Evolutionary conservation across 2,329 filamentous ascomycete genomes (phyloP).

Genomic region (Pestalotiopsis sp.): DNA sequence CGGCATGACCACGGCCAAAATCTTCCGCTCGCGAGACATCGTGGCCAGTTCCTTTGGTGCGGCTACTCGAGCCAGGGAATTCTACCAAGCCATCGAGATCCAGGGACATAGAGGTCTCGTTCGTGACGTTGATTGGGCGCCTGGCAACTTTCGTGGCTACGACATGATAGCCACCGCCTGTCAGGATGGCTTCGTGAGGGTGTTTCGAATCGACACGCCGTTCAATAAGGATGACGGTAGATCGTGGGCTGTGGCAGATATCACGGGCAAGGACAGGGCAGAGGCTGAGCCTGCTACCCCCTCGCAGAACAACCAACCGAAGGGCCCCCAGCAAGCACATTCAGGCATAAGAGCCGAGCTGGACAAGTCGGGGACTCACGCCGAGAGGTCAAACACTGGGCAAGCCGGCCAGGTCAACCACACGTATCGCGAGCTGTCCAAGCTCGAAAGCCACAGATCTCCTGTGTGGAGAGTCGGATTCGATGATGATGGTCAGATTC

Average conservation of each 20-base stretch:
- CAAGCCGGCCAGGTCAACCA: slow-evolving; percentile 70
- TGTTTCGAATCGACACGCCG: slow-evolving; percentile 79
- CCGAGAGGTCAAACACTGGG: slow-evolving; percentile 55
- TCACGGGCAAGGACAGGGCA: slow-evolving; percentile 39
- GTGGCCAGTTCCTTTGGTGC: slow-evolving; percentile 54
- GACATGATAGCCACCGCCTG: slow-evolving; percentile 91
- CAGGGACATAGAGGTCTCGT: slow-evolving; percentile 75
- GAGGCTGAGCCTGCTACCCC: slow-evolving; percentile 26
- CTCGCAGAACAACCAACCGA: slow-evolving; percentile 15
- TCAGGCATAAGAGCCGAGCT: slow-evolving; percentile 57
- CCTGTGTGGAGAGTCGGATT: slow-evolving; percentile 79
- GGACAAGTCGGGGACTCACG: slow-evolving; percentile 49
- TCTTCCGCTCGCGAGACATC: slow-evolving; percentile 76
- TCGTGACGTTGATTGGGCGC: slow-evolving; percentile 88
- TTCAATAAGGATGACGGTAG: slow-evolving; percentile 48
- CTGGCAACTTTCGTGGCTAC: slow-evolving; percentile 86
- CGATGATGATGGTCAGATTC: slow-evolving; percentile 69
- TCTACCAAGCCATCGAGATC: slow-evolving; percentile 83
- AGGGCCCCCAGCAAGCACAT: slow-evolving; percentile 35
- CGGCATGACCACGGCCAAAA: slow-evolving; percentile 78
- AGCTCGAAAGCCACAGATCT: slow-evolving; percentile 67
- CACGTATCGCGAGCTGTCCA: slow-evolving; percentile 63
- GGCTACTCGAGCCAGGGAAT: slow-evolving; percentile 67
- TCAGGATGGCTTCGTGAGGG: slow-evolving; percentile 85
- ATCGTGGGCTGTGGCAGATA: slow-evolving; percentile 50